Conservation (phyloP, 768 basidiomycete genomes). For the Xerocomellus dryophilus region DNA sequence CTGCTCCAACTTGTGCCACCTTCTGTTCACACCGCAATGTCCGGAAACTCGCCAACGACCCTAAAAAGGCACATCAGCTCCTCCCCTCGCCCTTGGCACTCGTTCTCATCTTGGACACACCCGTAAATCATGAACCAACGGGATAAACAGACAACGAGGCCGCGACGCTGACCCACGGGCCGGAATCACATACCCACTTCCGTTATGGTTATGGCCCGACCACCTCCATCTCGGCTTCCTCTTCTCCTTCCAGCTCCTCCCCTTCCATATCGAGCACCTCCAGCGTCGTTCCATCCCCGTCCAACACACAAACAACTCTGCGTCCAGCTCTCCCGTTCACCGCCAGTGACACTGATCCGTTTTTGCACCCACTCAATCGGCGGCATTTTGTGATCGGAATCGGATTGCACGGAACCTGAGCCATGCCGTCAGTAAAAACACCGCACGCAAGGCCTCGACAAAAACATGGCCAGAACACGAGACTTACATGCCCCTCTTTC, state of each 20-base stretch:
- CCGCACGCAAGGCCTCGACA: slow-evolving; percentile 29
- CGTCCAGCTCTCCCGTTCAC: slow-evolving; percentile 75
- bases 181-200: slow-evolving; percentile 10
- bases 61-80: slow-evolving; percentile 35
- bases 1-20: slow-evolving; percentile 5
- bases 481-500: slow-evolving; percentile 63
- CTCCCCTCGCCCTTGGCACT: slow-evolving; percentile 12
- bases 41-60: slow-evolving; percentile 34
- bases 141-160: slow-evolving; percentile 28
- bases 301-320: slow-evolving; percentile 72
- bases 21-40: slow-evolving; percentile 44
- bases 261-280: slow-evolving; percentile 80
- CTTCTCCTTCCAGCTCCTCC: slow-evolving; percentile 45
- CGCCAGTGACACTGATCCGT: slow-evolving; percentile 56
- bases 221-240: slow-evolving; percentile 30
- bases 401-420: slow-evolving; percentile 47
- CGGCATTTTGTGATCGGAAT: slow-evolving; percentile 58
- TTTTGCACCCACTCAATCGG: slow-evolving; percentile 49
- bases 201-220: slow-evolving; percentile 21
- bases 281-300: slow-evolving; percentile 56
- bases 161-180: slow-evolving; percentile 22
- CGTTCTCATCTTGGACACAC: slow-evolving; percentile 19
- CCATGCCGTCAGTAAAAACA: slow-evolving; percentile 34
- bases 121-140: slow-evolving; percentile 20
- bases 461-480: slow-evolving; percentile 29